Base-by-base conservation (phyloP, 2,329 filamentous ascomycete species). In the Hymenoscyphus occultus region DNA sequence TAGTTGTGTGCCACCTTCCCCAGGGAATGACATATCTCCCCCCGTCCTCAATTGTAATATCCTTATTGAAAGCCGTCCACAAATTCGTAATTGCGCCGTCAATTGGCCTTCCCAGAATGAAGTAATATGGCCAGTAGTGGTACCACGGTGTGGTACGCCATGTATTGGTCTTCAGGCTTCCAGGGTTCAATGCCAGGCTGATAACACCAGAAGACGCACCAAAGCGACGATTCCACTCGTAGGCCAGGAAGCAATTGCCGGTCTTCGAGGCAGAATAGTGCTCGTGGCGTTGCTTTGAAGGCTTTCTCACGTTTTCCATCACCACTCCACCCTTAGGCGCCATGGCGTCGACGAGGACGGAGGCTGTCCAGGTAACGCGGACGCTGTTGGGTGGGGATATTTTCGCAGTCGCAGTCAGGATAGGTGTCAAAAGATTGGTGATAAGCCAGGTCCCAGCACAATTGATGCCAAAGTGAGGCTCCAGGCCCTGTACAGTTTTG, bases 391-490 rank as follows among this genome's bases (percentile, higher is more conserved):
- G 59, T 0, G 70, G 59, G n/a, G 59, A 10, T 2, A 35, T 60
- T 60, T 31, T 48, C 4, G 59, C 59, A 13, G 59, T 58, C 4
- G 57, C 62, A 14, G 61, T 60, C 5, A 78, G 65, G 1, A 72
- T 65, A 0, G 76, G 77, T 1, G 68, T 61, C 0, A 78, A 70
- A 0, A 76, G 69, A 16, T 73, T 71, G 1, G 74, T 75, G 59
- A 78, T 71, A 2, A 78, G 68, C 56, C 71, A 76, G 22, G 72
- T 71, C 2, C 70, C 75, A 3, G 77, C 57, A 48, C 71, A 70
- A 58, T 79, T 78, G 2, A 71, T 75, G 31, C 72, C 74, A 13
- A 76, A 65, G 39, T 76, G 74, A 3, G 74, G 59, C 58, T 78
- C 77, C 60, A 74, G 68, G 32, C 74, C 74, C 39, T 68, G 63